Evolutionary conservation across 208 protist genomes (phyloP), one percentile per base, ranked within the genome.

Genomic region (Blastocrithidia nonstop): DNA sequence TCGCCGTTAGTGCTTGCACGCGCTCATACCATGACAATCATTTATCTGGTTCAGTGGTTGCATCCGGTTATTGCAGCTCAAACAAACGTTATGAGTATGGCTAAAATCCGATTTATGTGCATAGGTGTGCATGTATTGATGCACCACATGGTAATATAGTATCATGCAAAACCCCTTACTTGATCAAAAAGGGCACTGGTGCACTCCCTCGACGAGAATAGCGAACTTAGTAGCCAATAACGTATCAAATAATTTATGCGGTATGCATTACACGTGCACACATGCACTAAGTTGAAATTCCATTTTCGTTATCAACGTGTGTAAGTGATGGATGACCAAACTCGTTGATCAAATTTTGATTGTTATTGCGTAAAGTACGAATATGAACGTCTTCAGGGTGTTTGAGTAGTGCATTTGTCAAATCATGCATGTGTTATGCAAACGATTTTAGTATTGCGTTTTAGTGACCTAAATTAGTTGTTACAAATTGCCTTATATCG

Each of bases 11-110:
- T n/a, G n/a, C 40, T 19, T 71, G 54, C 40, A 87, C 45, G 40
- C 40, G 61, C 0, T 41, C 41, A 32, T 88, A 88, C 84, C 84
- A 93, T 11, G 19, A 24, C 71, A 89, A 78, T 80, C 84, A 93
- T 28, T 57, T 65, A 37, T 71, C 71, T 0, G 74, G 31, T 0
- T 69, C 42, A n/a, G 54, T 48, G 51, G 57, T 44, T 11, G 71
- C 65, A 28, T 86, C 57, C 2, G 84, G 84, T 53, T 93, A 79
- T 9, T 45, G 24, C 6, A 93, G 61, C 51, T 68, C 60, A 20
- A 89, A 70, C 19, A 80, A 57, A 1, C 84, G 69, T 48, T 93
- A 79, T 0, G 66, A 70, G 46, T 86, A 88, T 17, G 71, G 62
- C 33, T 93, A 79, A 49, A 77, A 89, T 0, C 84, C 84, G 19